Base-by-base conservation (phyloP, 352 stramenopile species). In the Blastocystis sp. region DNA sequence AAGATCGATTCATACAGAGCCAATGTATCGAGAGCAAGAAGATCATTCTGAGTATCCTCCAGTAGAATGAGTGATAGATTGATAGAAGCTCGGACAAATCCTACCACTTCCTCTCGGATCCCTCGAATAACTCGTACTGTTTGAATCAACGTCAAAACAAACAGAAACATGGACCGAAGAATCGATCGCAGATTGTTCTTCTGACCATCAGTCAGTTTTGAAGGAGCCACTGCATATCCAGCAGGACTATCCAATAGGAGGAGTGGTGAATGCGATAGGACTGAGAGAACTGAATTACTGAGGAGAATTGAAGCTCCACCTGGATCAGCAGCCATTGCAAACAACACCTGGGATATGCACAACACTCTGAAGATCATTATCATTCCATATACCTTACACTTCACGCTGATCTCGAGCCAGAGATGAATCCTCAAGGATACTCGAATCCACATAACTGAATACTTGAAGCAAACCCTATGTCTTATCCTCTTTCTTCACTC, bases 61-160 rank as follows among this genome's bases (percentile, higher is more conserved):
- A 83, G 71, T 24, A 83, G 24, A 27, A 83, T 43, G 21, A 83
- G 71, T 32, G 71, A 83, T 14, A 66, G 43, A 27, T 83, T 83
- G 4, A 83, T 56, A 1, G 71, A 65, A n/a, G 71, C 29, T 39
- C 71, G 71, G 7, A 83, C 71, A 32, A 83, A 65, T 35, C 27
- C 24, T 5, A 83, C 29, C 9, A 83, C 46, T 37, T 83, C 71
- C 42, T 63, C 32, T 1, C 51, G 49, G 12, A 66, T 21, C 4
- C 71, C 52, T 14, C 71, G 71, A 56, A 83, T 67, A 4, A 32
- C n/a, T 16, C 71, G n/a, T 1, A 83, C 71, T 35, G 46, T 83
- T 12, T 83, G 46, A 19, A 67, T 29, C 46, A 83, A 9, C 49
- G 54, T 63, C 46, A 83, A 14, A 2, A 83, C 71, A 29, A 83